Conservation (phyloP, 108 stramenopile genomes). For the Discostella stelligeroides region DNA sequence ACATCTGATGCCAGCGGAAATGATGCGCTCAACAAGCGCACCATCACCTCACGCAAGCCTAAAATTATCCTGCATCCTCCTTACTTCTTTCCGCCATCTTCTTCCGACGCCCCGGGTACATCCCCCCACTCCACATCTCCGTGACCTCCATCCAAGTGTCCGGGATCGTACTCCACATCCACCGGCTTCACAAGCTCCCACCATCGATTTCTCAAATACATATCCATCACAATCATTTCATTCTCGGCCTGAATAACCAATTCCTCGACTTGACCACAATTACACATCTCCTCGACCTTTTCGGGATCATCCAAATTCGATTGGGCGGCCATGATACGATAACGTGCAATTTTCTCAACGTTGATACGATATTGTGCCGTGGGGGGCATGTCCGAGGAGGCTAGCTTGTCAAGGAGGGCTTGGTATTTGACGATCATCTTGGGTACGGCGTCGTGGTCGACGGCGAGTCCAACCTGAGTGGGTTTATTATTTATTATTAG, state of each 20-base stretch:
- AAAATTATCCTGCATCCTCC: background rate
- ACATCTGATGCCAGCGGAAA: no score
- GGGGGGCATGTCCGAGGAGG: conserved; percentile 85
- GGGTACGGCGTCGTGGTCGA: conserved; percentile 84
- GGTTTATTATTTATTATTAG: no score
- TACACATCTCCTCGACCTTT: conserved; percentile 80
- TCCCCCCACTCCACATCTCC: conserved; percentile 55
- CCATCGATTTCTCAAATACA: conserved; percentile 80
- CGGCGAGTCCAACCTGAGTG: conserved; percentile 78
- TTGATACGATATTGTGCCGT: conserved; percentile 84
- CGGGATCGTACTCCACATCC: conserved; percentile 67
- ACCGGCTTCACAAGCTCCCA: conserved; percentile 72
- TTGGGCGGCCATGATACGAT: conserved; percentile 70
- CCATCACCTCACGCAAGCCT: no score
- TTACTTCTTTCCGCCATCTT: conserved; percentile 23
- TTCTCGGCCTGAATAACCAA: conserved; percentile 89
- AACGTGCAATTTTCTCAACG: conserved; percentile 79
- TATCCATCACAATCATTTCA: conserved; percentile 89
- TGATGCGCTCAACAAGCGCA: no score
- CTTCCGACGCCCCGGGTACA: conserved; percentile 29
- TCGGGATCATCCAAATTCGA: conserved; percentile 85
- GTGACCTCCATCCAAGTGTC: conserved; percentile 53
- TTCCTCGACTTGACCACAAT: conserved; percentile 93
- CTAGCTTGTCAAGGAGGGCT: conserved; percentile 82
- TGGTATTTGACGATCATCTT: conserved; percentile 84